Base-by-base conservation (phyloP, 2,329 filamentous ascomycete species). In the Xylariales sp. region DNA sequence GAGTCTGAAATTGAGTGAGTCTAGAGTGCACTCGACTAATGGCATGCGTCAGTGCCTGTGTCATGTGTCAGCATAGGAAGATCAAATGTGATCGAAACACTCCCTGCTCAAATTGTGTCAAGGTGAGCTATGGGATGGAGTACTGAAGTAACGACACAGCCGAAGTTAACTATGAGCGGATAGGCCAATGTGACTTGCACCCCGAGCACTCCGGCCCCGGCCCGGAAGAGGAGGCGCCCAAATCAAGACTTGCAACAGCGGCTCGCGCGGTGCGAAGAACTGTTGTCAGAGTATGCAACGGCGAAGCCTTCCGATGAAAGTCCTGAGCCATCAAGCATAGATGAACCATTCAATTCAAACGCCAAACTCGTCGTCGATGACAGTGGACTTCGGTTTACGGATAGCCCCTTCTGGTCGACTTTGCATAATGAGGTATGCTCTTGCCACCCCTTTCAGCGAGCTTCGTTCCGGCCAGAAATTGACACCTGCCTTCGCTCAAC, bases 221-320 rank as follows among this genome's bases (percentile, higher is more conserved):
- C 76, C 20, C 71, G 76, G 43, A 80, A 80, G 61, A 70, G 77
- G 29, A 65, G 74, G 47, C 65, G 76, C 35, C 77, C 77, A 8
- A 80, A 80, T 40, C 76, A 80, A 51, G 77, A 80, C 51, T 66
- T 81, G 10, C 76, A 80, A 51, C 76, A 81, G 57, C 69, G 77
- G 28, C 64, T 81, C 25, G 74, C 75, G 4, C 66, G 75, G 42
- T 80, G 76, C 48, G 77, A 81, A 51, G 73, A 76, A 48, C 60
- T 80, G 28, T 58, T 80, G 16, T 78, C 76, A 48, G 71, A 76
- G 45, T 80, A 80, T 58, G 74, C 74, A 10, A 63, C 62, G 5
- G 58, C 59, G 28, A 57, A 54, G 29, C 49, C 51, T 12, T 40
- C 51, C 4, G 51, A 42, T 27, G 44, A 53, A 2, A 46, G 54